Base-by-base conservation (phyloP, 257 asterid genomes). In the Nicotiana knightiana region DNA sequence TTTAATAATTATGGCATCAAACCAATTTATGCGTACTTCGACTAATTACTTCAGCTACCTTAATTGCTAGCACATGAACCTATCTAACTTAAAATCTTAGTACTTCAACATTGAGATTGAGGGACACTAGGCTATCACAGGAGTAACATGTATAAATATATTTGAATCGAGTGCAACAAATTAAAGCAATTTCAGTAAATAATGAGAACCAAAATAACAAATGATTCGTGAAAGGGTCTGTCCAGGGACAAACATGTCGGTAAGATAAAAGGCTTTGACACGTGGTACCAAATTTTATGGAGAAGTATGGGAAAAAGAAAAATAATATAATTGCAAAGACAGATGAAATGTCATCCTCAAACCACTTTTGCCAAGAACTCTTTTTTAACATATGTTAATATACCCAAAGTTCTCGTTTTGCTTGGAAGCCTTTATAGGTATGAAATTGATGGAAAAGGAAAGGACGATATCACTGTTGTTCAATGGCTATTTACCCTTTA, bases 371-470 rank as follows among this genome's bases (percentile, higher is more conserved):
- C 61, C 21, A 71, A 71, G 79, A 71, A 43, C 12, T 68, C 16
- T 18, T 35, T 32, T 67, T 37, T 33, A 18, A 67, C 35, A 21
- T 70, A 43, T 21, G 78, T 70, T 70, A 43, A 5, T 28, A 28
- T 33, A 33, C 7, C 77, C 67, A 51, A 66, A 30, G 76, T 67
- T 84, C 77, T 85, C 79, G 48, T 67, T 82, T 53, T 79, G 82
- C 16, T 85, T 37, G 82, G 86, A 88, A 87, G 48, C 79, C 89
- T 86, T 87, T 88, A 62, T 84, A 84, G 83, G 85, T 87, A 83
- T 88, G 89, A 81, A 88, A 86, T 81, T 86, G 89, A 86, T 89
- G 81, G 82, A 70, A 80, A 86, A 83, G 68, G 81, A 89, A 81
- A 21, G 85, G 83, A 83, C 77, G 82, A 12, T 65, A 76, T 30